Conservation (phyloP, 441 rosid genomes). For the Corymbia calophylla region DNA sequence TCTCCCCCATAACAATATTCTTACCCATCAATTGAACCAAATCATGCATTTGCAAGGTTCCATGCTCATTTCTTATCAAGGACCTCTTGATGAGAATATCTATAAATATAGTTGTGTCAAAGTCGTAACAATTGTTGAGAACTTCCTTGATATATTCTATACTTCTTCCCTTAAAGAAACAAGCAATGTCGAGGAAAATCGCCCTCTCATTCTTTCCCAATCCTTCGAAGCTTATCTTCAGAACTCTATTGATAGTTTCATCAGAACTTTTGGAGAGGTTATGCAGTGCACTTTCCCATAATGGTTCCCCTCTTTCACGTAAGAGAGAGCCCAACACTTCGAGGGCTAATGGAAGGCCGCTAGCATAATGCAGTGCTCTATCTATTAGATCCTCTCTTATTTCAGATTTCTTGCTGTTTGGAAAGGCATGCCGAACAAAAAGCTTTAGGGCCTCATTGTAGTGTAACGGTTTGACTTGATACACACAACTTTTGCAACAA, state of each 20-base stretch:
- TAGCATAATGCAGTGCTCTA: fast-evolving
- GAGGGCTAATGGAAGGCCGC: neutral
- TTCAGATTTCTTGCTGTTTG: fast-evolving
- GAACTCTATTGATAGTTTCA: fast-evolving
- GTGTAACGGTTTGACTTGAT: fast-evolving
- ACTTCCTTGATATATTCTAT: neutral
- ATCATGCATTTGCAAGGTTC: neutral
- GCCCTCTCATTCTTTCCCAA: neutral
- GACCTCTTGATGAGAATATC: neutral
- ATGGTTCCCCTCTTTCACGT: fast-evolving
- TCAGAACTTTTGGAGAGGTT: neutral
- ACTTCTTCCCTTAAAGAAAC: neutral
- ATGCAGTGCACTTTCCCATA: neutral
- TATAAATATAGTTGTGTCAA: neutral
- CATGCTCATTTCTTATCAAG: neutral
- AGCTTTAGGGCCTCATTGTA: fast-evolving
- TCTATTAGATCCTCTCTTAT: neutral
- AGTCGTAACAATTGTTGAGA: neutral
- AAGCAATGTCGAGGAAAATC: neutral
- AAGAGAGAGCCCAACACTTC: neutral
- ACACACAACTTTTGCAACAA: fast-evolving
- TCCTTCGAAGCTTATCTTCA: neutral
- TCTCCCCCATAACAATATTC: neutral
- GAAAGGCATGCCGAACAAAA: too few relatives aligned
- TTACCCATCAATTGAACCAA: neutral